Evolutionary conservation across 257 asterid genomes (phyloP).

Genomic region (Solanum chiquidenum): DNA sequence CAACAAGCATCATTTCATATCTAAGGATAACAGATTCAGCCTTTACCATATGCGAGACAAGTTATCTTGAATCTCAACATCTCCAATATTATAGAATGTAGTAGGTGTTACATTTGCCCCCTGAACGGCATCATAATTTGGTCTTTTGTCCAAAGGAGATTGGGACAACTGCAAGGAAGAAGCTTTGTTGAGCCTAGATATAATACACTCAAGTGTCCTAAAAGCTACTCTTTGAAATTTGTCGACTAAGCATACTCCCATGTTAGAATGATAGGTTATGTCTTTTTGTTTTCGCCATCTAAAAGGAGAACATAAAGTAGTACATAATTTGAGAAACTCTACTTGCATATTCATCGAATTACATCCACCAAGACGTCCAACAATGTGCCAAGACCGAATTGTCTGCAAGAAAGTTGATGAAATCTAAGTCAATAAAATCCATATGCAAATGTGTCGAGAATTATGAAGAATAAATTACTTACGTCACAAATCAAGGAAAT

Average conservation of each 20-base stretch:
- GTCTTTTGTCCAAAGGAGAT: constrained; percentile 63
- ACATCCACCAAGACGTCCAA: constrained; percentile 97
- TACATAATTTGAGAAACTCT: constrained; percentile 6
- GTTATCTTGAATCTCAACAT: constrained; percentile 84
- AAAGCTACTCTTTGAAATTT: not conserved
- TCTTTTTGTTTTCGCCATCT: not conserved
- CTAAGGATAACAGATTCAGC: not conserved
- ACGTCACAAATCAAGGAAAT: constrained; percentile 74
- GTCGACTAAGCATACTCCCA: not conserved
- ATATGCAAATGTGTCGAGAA: not conserved
- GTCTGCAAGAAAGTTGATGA: constrained; percentile 37
- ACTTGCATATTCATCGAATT: constrained; percentile 97
- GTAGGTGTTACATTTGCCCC: constrained; percentile 83
- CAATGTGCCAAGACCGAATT: constrained; percentile 83
- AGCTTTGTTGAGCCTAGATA: not conserved
- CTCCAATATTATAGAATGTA: constrained; percentile 90
- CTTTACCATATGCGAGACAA: constrained; percentile 80
- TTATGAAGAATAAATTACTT: constrained; percentile 20
- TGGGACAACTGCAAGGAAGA: constrained; percentile 56
- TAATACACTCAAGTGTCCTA: not conserved
- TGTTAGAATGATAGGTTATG: not conserved
- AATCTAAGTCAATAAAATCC: constrained; percentile 5
- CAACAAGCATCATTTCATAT: not conserved
- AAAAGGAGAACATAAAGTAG: not conserved
- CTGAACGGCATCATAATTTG: constrained; percentile 70